Evolutionary conservation across 1,139 yeast species (phyloP).

Genomic region (Candida labiduridarum): DNA sequence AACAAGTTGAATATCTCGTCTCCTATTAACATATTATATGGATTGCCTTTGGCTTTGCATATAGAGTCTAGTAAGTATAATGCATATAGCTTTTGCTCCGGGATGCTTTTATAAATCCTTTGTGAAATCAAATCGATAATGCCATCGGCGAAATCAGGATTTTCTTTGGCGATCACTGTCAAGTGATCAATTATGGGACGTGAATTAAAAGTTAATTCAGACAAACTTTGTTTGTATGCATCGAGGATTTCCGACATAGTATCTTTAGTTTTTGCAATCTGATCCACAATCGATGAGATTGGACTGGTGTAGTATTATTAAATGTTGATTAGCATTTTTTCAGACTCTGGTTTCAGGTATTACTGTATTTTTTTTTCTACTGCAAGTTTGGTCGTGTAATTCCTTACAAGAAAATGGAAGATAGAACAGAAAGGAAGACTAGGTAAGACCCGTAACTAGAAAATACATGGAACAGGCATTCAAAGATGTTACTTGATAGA

Average conservation of each 20-base stretch:
- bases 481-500: no score
- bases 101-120: conserved; percentile 58
- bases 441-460: no score
- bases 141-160: conserved; percentile 72
- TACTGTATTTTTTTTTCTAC: not conserved
- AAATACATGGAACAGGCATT: no score
- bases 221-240: conserved; percentile 68
- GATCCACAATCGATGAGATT: no score
- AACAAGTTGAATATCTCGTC: conserved; percentile 67
- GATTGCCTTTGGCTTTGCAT: conserved; percentile 86
- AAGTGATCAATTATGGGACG: conserved; percentile 85
- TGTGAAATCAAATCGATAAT: conserved; percentile 73
- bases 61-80: conserved; percentile 90
- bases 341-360: no score
- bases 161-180: conserved; percentile 88
- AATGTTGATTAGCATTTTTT: no score
- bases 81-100: conserved; percentile 80
- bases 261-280: not conserved
- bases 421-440: no score
- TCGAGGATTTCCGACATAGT: conserved; percentile 28
- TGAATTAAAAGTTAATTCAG: conserved; percentile 84
- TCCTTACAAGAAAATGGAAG: not conserved
- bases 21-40: conserved; percentile 78
- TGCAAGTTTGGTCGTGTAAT: not conserved
- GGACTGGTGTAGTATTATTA: no score